phyloP scores from a whole-genome alignment of 129 eudicot genomes.

The Daucus carota region DH1_v3.0 NC_030381.2:31684501-31685000 shows the following conservation, averaged over 20 bases:
- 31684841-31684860: not conserved
- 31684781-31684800: not conserved
- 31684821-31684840: too few relatives aligned
- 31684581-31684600: not conserved
- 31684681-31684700: too few relatives aligned
- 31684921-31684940: not conserved
- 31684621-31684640: not conserved
- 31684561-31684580: not conserved
- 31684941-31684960: too few relatives aligned
- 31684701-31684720: not conserved
- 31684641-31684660: not conserved
- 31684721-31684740: not conserved
- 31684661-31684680: not conserved
- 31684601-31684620: not conserved
- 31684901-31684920: not conserved
- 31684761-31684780: not conserved
- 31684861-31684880: not conserved
- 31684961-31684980: too few relatives aligned
- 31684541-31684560: not conserved
- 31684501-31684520: not conserved
- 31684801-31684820: not conserved
- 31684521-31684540: conserved; percentile 6
- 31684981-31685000: too few relatives aligned
- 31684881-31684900: not conserved
- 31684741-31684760: not conserved